phyloP scores from a whole-genome alignment of 192 early-diverging fungal genomes.

The Gonapodya sp. region DNA sequence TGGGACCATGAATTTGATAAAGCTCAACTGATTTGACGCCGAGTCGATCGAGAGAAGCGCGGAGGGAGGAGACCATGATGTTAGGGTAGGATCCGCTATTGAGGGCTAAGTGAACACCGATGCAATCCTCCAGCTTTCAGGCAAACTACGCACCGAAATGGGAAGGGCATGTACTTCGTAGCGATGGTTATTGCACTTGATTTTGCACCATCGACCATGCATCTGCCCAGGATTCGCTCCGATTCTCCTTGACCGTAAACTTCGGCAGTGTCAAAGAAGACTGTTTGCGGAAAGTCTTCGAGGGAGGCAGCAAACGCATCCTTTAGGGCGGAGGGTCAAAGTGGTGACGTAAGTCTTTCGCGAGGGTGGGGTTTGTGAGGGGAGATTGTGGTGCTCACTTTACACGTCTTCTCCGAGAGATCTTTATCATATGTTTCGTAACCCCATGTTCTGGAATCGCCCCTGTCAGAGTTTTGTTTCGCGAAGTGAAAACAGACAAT shows the following conservation, averaged over 20 bases:
- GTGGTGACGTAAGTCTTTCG: too few relatives aligned
- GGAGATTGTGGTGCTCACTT: too few relatives aligned
- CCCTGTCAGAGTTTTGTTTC: too few relatives aligned
- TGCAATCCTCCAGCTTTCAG: too few relatives aligned
- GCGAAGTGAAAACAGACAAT: too few relatives aligned
- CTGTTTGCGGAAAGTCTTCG: background rate
- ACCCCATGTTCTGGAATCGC: background rate
- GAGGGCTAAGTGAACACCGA: too few relatives aligned
- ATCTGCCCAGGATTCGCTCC: conserved; percentile 24
- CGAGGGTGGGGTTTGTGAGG: too few relatives aligned
- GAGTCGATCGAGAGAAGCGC: conserved; percentile 32
- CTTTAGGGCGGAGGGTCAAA: too few relatives aligned
- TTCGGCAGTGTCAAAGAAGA: conserved; percentile 43
- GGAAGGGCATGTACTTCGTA: conserved; percentile 35
- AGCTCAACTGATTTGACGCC: conserved; percentile 33
- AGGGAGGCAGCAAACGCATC: background rate
- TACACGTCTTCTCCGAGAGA: background rate
- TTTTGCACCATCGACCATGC: conserved; percentile 21
- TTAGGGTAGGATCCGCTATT: conserved; percentile 25
- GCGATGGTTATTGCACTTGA: conserved; percentile 26
- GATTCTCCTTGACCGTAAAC: conserved; percentile 38
- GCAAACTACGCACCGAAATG: too few relatives aligned
- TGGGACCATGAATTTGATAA: conserved; percentile 40
- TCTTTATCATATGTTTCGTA: background rate
- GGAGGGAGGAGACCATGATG: conserved; percentile 30